phyloP scores from a whole-genome alignment of 441 rosid genomes.

The Omphalea diandra region DNA sequence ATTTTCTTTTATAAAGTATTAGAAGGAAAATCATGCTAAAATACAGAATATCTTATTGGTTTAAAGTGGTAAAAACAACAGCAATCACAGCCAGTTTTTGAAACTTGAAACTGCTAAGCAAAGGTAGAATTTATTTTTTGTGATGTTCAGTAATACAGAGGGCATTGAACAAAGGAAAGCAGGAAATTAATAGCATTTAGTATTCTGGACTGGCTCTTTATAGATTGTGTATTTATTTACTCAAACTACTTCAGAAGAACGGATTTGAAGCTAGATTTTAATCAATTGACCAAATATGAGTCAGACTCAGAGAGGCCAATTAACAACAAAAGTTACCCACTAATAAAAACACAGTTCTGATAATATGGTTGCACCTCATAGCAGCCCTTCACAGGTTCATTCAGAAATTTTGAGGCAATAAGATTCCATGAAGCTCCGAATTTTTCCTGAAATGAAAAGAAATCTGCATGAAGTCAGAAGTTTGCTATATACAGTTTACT shows the following conservation, averaged over 20 bases:
- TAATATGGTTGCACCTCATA: conserved; percentile 63
- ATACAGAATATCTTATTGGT: not conserved
- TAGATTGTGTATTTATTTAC: not conserved
- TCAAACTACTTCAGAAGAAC: conserved; percentile 7
- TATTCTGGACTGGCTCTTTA: not conserved
- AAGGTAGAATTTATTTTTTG: not conserved
- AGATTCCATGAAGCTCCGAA: conserved; percentile 87
- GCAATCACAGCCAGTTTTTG: not conserved
- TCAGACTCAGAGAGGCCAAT: not conserved
- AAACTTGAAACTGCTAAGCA: not conserved
- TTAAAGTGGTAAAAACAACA: not conserved
- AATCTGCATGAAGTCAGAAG: conserved; percentile 6
- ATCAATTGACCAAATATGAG: conserved; percentile 11
- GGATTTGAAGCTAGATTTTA: conserved; percentile 5
- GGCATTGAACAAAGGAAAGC: not conserved
- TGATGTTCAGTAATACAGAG: not conserved
- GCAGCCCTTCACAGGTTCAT: conserved; percentile 61
- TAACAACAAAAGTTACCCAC: conserved; percentile 11
- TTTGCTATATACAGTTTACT: not conserved
- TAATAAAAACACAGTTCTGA: too few species aligned
- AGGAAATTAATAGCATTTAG: not conserved
- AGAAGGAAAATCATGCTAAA: not conserved
- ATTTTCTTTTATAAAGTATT: too few species aligned
- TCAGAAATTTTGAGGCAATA: conserved; percentile 68
- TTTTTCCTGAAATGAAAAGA: conserved; percentile 57